A percentile compares a stretch with the other conserved stretches of the same genome.
Conservation (phyloP, 2,329 filamentous ascomycete genomes). For the Periconia digitata region DNA sequence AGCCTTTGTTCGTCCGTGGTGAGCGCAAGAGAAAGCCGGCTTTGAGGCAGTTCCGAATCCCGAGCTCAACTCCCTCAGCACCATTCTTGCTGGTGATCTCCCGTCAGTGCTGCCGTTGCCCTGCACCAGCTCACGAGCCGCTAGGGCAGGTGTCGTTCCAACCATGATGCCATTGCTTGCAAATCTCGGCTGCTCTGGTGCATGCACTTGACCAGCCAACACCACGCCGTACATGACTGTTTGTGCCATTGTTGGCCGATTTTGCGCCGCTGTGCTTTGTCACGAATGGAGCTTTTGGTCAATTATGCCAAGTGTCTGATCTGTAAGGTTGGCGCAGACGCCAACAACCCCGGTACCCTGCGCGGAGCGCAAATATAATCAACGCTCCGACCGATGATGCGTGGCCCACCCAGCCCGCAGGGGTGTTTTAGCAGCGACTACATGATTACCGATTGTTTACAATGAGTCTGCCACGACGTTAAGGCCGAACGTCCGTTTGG, state of each 20-base stretch:
- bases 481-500: slow-evolving; percentile 41
- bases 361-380: slow-evolving; percentile 32
- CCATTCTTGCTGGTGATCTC: slow-evolving; percentile 12
- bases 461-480: slow-evolving; percentile 24
- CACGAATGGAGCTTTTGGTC: slow-evolving; percentile 22
- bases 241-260: slow-evolving; percentile 34
- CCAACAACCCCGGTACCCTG: slow-evolving; percentile 31
- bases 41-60: slow-evolving; percentile 19
- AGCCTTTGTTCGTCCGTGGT: slow-evolving; percentile 15
- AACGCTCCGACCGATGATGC: slow-evolving; percentile 38
- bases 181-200: slow-evolving; percentile 17
- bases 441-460: slow-evolving; percentile 38
- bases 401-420: slow-evolving; percentile 17
- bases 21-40: slow-evolving; percentile 12
- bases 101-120: slow-evolving; percentile 8
- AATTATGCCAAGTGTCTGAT: slow-evolving; percentile 30
- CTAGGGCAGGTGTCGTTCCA: background rate
- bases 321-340: slow-evolving; percentile 41
- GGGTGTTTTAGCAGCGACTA: slow-evolving; percentile 31
- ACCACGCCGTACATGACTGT: slow-evolving; percentile 13
- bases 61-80: slow-evolving; percentile 7
- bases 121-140: background rate
- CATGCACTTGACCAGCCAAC: slow-evolving; percentile 10
- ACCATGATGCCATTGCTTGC: background rate
- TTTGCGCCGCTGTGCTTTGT: slow-evolving; percentile 34